Base-by-base conservation (phyloP, 2,329 filamentous ascomycete species). In the Cyphellophora attinorum region DNA sequence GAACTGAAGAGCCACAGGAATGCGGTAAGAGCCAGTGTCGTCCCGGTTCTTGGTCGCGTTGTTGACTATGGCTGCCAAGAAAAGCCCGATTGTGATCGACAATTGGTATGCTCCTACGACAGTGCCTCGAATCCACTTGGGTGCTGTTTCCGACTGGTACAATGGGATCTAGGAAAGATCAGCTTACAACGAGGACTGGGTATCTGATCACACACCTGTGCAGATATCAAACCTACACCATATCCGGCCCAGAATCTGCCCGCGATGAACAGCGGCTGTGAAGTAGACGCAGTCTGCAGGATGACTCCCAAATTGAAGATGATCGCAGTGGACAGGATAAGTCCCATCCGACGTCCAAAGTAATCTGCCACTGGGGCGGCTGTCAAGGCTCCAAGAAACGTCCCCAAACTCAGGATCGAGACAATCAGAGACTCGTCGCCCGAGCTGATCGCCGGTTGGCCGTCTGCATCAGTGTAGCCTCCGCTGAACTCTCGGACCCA, bases 221-320 rank as follows among this genome's bases (percentile, higher is more conserved):
- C 89, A 1, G 85, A 93, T 29, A 91, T 68, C 54, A 85, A 81
- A 56, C 86, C 88, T 39, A 94, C 85, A 29, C 85, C 83, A 11
- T 93, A 63, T 61, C 86, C 86, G 37, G 83, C 85, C 56, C 91
- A 71, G 42, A 93, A 76, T 57, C 86, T 78, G 5, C 85, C 84
- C 5, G 81, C 54, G 46, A 74, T 68, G 85, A 98, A 93, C 75
- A 94, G 85, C 14, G 65, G 72, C 6, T 80, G 61, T 23, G 65
- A 61, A 19, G 50, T 52, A 17, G 69, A 64, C 31, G 68, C 65
- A 31, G 75, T 75, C 64, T 86, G 80, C 28, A 86, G 64, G 40
- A 76, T 56, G 19, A 76, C 71, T 67, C 80, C 79, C 34, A 81
- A 19, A 25, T 70, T 67, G 68, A 84, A 93, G 61, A 86, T 70